These are phyloP conservation scores for Bipolaris cookei DNA, from an alignment of 2,329 filamentous ascomycete genomes.

Conservation along the genomic window DNA sequence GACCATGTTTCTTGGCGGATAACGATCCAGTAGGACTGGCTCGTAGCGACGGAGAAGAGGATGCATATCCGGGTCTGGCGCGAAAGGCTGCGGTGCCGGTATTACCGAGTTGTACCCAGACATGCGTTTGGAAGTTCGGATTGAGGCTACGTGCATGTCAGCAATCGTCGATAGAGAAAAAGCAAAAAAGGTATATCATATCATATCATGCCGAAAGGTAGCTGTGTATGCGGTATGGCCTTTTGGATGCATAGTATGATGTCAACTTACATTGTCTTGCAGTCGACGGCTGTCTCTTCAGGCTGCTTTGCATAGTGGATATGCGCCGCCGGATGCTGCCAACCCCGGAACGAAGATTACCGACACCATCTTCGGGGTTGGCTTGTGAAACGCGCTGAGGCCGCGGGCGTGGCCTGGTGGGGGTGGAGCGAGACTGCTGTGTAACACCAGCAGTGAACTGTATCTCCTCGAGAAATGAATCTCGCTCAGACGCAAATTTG, in stretches of 20 bases:
- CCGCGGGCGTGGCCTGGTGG: slow-evolving; percentile 74
- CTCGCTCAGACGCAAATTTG: slow-evolving; percentile 95
- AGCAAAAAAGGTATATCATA: slow-evolving; percentile 27
- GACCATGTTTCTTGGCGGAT: slow-evolving; percentile 80
- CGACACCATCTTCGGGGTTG: slow-evolving; percentile 59
- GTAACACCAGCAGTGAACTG: slow-evolving; percentile 82
- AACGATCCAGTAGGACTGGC: slow-evolving; percentile 92
- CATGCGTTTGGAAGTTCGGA: slow-evolving; percentile 82
- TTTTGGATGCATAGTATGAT: neutral
- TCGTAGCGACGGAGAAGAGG: slow-evolving; percentile 93
- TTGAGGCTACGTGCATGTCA: slow-evolving; percentile 58
- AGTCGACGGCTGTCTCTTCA: slow-evolving; percentile 81
- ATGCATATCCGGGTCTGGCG: slow-evolving; percentile 91
- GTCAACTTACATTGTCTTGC: slow-evolving; percentile 72
- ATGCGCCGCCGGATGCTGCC: slow-evolving; percentile 92
- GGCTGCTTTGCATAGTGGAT: slow-evolving; percentile 89
- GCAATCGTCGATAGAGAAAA: slow-evolving; percentile 27
- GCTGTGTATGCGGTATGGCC: neutral
- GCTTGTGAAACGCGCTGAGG: slow-evolving; percentile 74
- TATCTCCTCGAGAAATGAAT: slow-evolving; percentile 90
- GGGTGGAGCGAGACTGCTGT: slow-evolving; percentile 53
- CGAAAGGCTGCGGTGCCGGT: slow-evolving; percentile 87
- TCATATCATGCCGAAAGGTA: slow-evolving; percentile 3
- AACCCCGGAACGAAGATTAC: slow-evolving; percentile 65
- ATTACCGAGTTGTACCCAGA: slow-evolving; percentile 99